Evolutionary conservation across 1,284 basidiomycete species (phyloP), one percentile per base, ranked within the genome.

Genomic region (Mycena citricolor): DNA sequence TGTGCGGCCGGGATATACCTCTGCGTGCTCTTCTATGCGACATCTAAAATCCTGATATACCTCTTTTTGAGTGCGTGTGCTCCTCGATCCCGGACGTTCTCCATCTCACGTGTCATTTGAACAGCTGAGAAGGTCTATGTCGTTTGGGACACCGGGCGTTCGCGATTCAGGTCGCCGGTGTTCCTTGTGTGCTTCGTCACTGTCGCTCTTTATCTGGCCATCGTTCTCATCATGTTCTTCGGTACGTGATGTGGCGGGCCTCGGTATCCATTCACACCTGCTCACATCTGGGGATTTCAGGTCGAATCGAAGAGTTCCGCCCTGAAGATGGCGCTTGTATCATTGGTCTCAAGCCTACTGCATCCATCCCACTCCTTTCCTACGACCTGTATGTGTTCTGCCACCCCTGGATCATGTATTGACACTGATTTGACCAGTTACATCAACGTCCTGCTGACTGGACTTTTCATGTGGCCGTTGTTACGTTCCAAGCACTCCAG

Each of bases 391-490:
- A 33, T 34, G 61, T 39, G 61, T 44, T 7, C 8, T 47, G 23
- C 29, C 21, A n/a, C 10, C n/a, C 28, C 20, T 26, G 19, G 8
- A 12, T 19, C 21, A 14, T 2, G 8, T 16, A 14, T 4, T 10
- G 1, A 7, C 2, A 19, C 21, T 19, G 21, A 2, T 26, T 8
- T n/a, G 6, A 20, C 17, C 44, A 70, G 68, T 2, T 59, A 61
- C 48, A 61, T 74, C 54, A 74, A 69, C 51, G 33, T 71, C 20
- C 58, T 70, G 45, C 60, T 77, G 28, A 76, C 74, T 1, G 50
- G 49, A 3, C 64, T 76, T 12, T 79, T 79, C 58, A 52, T 77
- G 12, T 67, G 65, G 59, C 76, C 77, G 0, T 59, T 80, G 4
- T 52, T 67, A 23, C 61, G 65, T 14, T 60, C 62, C 4, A 56